Evolutionary conservation across 257 asterid genomes (phyloP).

Genomic region (Nicotiana tomentosiformis): DNA sequence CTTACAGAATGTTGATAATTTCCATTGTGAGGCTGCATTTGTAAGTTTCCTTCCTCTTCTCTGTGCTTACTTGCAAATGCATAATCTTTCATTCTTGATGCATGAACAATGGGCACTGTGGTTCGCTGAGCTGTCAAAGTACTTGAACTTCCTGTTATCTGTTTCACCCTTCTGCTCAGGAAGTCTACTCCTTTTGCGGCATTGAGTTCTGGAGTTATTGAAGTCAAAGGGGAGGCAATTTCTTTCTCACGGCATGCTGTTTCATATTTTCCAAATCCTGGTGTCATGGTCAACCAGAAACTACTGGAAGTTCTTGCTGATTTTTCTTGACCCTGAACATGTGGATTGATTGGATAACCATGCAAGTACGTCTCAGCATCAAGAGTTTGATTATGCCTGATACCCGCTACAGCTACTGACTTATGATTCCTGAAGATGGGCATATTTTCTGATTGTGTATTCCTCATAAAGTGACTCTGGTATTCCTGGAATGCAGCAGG

Average conservation of each 20-base stretch:
- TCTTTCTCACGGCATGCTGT: constrained; percentile 28
- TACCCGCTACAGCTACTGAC: constrained; percentile 25
- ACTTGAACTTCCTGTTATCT: constrained; percentile 21
- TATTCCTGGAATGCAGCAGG: constrained; percentile 28
- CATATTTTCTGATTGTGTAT: constrained; percentile 16
- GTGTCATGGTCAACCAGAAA: constrained; percentile 32
- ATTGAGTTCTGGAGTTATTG: constrained; percentile 27
- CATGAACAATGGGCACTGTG: constrained; percentile 26
- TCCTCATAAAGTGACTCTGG: constrained; percentile 24
- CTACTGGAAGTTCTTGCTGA: constrained; percentile 23
- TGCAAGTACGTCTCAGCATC: constrained; percentile 13
- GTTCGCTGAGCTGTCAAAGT: constrained; percentile 23
- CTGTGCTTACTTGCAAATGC: constrained; percentile 17
- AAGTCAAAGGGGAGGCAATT: constrained; percentile 34
- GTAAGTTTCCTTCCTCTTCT: constrained; percentile 16
- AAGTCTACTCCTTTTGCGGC: constrained; percentile 20
- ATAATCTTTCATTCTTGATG: constrained; percentile 19
- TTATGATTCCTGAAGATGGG: constrained; percentile 29
- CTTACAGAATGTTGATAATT: constrained; percentile 25
- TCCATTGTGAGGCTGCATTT: constrained; percentile 20
- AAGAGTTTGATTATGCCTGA: constrained; percentile 16
- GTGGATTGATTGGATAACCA: constrained; percentile 27
- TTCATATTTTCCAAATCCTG: constrained; percentile 40
- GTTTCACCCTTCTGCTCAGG: constrained; percentile 24
- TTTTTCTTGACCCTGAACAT: constrained; percentile 14